phyloP scores from a whole-genome alignment of 257 asterid genomes.

The Solanum paucissectum region DNA sequence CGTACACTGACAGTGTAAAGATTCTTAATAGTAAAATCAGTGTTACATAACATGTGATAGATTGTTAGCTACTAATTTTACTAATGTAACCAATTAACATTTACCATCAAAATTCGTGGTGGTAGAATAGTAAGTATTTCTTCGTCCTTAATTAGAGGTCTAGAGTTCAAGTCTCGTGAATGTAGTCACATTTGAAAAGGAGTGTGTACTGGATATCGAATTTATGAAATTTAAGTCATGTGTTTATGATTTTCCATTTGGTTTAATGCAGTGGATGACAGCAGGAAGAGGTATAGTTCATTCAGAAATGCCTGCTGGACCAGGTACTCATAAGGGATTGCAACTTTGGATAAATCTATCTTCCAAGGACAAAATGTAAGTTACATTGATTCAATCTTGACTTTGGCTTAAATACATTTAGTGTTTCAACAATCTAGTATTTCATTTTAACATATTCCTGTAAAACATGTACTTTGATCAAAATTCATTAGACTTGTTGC shows the following conservation, averaged over 20 bases:
- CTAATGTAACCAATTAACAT: background rate
- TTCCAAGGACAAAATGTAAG: constrained; percentile 86
- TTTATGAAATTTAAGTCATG: background rate
- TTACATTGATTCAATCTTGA: background rate
- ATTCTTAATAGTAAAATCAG: background rate
- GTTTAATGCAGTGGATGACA: constrained; percentile 80
- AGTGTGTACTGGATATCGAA: background rate
- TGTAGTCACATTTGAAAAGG: background rate
- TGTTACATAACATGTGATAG: background rate
- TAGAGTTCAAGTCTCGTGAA: background rate
- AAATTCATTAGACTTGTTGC: background rate
- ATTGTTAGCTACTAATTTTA: background rate
- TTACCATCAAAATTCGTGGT: background rate
- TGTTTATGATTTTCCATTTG: background rate
- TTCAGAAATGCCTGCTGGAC: constrained; percentile 96
- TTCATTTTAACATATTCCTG: background rate
- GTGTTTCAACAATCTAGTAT: background rate
- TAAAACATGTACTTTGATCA: background rate
- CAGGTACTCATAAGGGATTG: constrained; percentile 57
- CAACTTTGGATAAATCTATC: constrained; percentile 90
- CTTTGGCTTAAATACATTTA: background rate
- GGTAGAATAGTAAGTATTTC: background rate
- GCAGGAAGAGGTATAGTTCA: constrained; percentile 96
- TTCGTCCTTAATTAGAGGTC: background rate
- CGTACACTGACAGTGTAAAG: background rate